Percentiles rank a stretch among this genome's conserved stretches.
Evolutionary conservation across 768 basidiomycete genomes (phyloP).

Genomic region (Hemileccinum rubropunctum): DNA sequence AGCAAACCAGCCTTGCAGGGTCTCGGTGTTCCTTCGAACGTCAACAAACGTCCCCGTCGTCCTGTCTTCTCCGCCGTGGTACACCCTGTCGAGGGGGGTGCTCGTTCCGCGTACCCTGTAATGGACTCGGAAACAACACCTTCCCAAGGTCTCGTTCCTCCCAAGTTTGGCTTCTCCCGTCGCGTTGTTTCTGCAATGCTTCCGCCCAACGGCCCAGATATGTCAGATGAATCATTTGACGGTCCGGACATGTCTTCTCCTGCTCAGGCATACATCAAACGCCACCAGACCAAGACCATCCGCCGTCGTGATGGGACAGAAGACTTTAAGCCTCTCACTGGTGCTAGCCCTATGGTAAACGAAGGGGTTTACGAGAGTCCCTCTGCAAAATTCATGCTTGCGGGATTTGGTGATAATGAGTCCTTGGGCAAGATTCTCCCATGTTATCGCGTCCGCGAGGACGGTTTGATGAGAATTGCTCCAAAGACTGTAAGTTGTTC

Average conservation of each 20-base stretch:
- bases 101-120: constrained; percentile 44
- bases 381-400: constrained; percentile 50
- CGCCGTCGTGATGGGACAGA: constrained; percentile 80
- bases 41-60: constrained; percentile 59
- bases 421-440: constrained; percentile 90
- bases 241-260: constrained; percentile 74
- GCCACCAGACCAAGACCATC: constrained; percentile 75
- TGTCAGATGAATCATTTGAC: constrained; percentile 51
- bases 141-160: constrained; percentile 24
- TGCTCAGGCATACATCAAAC: constrained; percentile 75
- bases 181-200: constrained; percentile 78
- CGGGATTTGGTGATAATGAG: constrained; percentile 91
- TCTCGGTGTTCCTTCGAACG: constrained; percentile 53
- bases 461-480: constrained; percentile 91
- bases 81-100: constrained; percentile 39
- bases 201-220: constrained; percentile 39
- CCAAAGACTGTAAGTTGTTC: constrained; percentile 63
- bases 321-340: constrained; percentile 73
- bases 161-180: constrained; percentile 49
- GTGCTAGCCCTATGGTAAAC: constrained; percentile 51
- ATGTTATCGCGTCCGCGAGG: constrained; percentile 90
- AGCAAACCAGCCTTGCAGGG: constrained; percentile 53
- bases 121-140: constrained; percentile 31
- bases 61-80: constrained; percentile 67
- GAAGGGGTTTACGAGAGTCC: constrained; percentile 53